Evolutionary conservation across 73 alveolate species (phyloP), one percentile per base, ranked within the genome.

Genomic region (Paramecium octaurelia): DNA sequence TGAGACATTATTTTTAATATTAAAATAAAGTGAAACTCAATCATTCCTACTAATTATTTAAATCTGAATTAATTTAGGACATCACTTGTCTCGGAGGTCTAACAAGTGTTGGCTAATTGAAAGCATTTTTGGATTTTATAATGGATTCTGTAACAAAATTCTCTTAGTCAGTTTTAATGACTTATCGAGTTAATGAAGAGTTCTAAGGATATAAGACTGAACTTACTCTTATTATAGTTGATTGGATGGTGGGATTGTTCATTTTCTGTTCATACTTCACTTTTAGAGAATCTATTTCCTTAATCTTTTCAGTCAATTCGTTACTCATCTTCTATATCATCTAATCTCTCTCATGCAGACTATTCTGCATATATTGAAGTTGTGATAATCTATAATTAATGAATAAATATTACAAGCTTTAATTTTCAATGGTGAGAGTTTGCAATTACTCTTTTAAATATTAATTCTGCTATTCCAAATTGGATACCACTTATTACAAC

Each of bases 301-400:
- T 80, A 24, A 80, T 42, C 57, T 46, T 80, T 43, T 80, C 91
- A 40, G 23, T 46, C 16, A 80, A 44, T 80, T 80, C 91, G 20
- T 42, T 11, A 18, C 75, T 80, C 48, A 43, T 80, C 34, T 64
- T 80, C 16, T 80, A n/a, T 12, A 80, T 42, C 42, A 23, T 80
- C 18, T 34, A 42, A 43, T 80, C 91, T 80, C 91, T 80, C 31
- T 80, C 91, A 44, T 80, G 29, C 0, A 43, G 91, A 44, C 27
- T 80, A 43, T 80, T 80, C 76, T 80, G 3, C 50, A 75, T 1
- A 20, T 75, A 75, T 14, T 38, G 3, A 20, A 75, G 36, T 23
- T 35, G 14, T 75, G 23, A 38, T 38, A 16, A 21, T 9, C 88
- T 75, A 75, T 18, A 43, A 40, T 20, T 44, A 44, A 8, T 43